These are phyloP conservation scores for Kluyveromyces dobzhanskii DNA, from an alignment of 805 yeast genomes.

Conservation along the genomic window DNA sequence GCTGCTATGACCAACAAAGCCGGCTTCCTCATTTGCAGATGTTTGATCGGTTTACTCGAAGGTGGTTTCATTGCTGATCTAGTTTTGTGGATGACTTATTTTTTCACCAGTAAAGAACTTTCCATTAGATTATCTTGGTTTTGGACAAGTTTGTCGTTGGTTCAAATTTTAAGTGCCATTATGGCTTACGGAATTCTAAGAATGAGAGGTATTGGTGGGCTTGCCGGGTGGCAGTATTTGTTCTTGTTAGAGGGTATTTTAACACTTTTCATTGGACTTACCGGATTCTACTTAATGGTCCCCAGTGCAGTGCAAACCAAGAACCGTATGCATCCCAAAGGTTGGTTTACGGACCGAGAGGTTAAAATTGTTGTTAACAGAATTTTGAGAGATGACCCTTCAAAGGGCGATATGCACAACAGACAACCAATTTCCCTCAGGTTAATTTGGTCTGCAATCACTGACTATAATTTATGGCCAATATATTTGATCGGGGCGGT, in stretches of 20 bases:
- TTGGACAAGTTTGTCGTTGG: constrained; percentile 46
- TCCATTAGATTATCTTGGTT: constrained; percentile 52
- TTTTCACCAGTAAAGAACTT: constrained; percentile 52
- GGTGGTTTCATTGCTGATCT: constrained; percentile 66
- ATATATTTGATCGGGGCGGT: constrained; percentile 41
- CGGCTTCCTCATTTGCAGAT: constrained; percentile 40
- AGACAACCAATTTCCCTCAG: constrained; percentile 40
- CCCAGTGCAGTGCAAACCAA: constrained; percentile 50
- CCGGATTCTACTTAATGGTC: constrained; percentile 42
- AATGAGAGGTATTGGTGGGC: constrained; percentile 39
- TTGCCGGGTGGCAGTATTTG: constrained; percentile 59
- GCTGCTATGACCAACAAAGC: constrained; percentile 34
- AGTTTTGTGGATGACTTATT: constrained; percentile 58
- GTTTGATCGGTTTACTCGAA: constrained; percentile 45
- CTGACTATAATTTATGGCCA: constrained; percentile 52
- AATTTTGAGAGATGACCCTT: constrained; percentile 57
- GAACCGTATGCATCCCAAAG: constrained; percentile 40
- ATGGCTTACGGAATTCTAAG: constrained; percentile 48
- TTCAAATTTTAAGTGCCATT: constrained; percentile 39
- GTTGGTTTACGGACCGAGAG: constrained; percentile 47
- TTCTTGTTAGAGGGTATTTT: constrained; percentile 57
- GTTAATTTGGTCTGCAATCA: constrained; percentile 33
- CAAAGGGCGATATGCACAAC: constrained; percentile 59
- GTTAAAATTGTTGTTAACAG: constrained; percentile 52
- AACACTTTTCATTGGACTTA: constrained; percentile 46